A percentile compares a stretch with the other conserved stretches of the same genome.
phyloP scores from a whole-genome alignment of 257 asterid species.

The Striga asiatica region DNA sequence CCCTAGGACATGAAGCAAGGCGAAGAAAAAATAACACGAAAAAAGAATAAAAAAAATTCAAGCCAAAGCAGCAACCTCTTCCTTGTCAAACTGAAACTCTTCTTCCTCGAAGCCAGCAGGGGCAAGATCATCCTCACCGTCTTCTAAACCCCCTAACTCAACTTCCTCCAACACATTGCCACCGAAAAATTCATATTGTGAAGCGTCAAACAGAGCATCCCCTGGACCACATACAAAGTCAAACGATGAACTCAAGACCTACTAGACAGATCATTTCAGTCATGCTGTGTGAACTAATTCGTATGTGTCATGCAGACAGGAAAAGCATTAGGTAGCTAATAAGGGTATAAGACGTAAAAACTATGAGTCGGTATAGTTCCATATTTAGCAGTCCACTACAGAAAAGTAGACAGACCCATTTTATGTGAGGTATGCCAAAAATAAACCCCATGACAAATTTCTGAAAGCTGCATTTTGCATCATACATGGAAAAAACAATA shows the following conservation, averaged over 20 bases:
- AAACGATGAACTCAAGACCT: constrained; percentile 1
- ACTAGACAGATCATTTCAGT: background rate
- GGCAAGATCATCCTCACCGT: constrained; percentile 56
- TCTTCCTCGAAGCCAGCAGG: constrained; percentile 47
- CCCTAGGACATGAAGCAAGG: background rate
- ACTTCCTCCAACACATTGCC: background rate
- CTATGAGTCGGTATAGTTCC: background rate
- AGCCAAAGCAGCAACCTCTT: constrained; percentile 50
- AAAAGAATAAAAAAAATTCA: background rate
- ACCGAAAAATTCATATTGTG: background rate
- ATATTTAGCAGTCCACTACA: too few species aligned
- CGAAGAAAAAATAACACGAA: background rate
- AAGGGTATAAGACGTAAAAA: too few species aligned
- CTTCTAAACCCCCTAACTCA: constrained; percentile 90
- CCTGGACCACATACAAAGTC: constrained; percentile 26
- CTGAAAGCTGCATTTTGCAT: too few species aligned
- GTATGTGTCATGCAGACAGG: background rate
- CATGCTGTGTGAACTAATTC: background rate
- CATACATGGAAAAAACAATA: background rate
- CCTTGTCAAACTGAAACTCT: constrained; percentile 47
- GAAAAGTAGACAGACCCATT: too few species aligned
- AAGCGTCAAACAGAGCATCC: constrained; percentile 57
- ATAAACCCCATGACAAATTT: too few species aligned
- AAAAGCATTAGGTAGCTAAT: background rate
- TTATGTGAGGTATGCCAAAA: background rate